These are phyloP conservation scores for Glycine latifolia DNA, from an alignment of 306 rosid species.

Conservation along the genomic window DNA sequence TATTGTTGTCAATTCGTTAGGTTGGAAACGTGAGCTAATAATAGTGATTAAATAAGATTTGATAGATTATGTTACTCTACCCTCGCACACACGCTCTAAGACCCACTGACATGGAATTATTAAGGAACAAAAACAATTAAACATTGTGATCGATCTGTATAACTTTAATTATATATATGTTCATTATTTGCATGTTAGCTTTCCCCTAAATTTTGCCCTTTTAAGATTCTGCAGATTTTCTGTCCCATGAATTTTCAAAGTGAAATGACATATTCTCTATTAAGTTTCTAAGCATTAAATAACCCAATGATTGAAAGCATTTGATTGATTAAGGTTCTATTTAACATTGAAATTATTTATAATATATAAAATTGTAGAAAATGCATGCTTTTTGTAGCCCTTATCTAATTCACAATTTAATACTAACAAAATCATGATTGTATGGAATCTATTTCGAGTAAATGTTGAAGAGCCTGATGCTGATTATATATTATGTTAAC, in stretches of 20 bases:
- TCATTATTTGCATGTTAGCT: constrained; percentile 42
- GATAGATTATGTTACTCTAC: neutral
- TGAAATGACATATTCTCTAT: constrained; percentile 48
- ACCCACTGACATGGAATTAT: constrained; percentile 9
- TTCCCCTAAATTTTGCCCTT: constrained; percentile 56
- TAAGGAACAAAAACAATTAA: constrained; percentile 26
- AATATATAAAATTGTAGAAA: constrained; percentile 43
- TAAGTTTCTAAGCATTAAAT: constrained; percentile 38
- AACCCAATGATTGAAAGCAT: constrained; percentile 52
- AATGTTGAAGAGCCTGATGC: constrained; percentile 40
- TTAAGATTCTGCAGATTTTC: constrained; percentile 75
- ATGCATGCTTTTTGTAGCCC: constrained; percentile 46
- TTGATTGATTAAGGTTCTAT: constrained; percentile 50
- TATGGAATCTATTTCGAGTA: constrained; percentile 54
- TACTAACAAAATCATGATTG: constrained; percentile 52
- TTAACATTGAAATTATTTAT: constrained; percentile 42
- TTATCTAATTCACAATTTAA: constrained; percentile 34
- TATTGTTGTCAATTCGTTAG: neutral
- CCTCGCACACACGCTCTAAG: constrained; percentile 1
- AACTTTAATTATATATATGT: constrained; percentile 38
- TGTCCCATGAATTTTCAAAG: constrained; percentile 64
- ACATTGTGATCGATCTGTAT: constrained; percentile 30
- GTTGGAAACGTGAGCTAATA: neutral
- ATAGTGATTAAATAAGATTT: neutral
- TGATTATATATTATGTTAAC: constrained; percentile 40